phyloP scores from a whole-genome alignment of 331 rosid species.

The Pyracantha coccinea region DNA sequence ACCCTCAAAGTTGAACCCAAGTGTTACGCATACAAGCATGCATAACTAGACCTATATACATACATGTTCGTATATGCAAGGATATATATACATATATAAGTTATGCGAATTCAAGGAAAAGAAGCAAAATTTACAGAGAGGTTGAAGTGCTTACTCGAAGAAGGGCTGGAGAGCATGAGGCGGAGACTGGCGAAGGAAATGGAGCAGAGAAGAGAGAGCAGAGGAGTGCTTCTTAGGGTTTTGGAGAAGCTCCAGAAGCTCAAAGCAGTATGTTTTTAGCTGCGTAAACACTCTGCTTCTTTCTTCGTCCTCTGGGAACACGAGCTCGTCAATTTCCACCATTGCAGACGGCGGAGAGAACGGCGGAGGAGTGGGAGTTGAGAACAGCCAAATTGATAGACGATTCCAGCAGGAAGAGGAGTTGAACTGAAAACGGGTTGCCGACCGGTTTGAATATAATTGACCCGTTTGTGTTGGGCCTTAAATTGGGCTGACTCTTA shows the following conservation, averaged over 20 bases:
- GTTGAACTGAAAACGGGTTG: background rate
- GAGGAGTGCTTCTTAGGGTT: conserved; percentile 50
- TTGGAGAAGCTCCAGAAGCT: conserved; percentile 64
- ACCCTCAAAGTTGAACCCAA: background rate
- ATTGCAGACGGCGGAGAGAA: conserved; percentile 4
- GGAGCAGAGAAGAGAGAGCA: conserved; percentile 39
- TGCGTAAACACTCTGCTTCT: conserved; percentile 38
- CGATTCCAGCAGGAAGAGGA: background rate
- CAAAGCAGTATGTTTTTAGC: conserved; percentile 50
- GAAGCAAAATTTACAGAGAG: background rate
- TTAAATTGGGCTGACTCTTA: background rate
- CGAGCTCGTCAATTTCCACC: conserved; percentile 29
- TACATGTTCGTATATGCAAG: background rate
- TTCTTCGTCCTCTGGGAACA: conserved; percentile 6
- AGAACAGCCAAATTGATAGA: background rate
- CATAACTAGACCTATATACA: background rate
- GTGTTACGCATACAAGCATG: background rate
- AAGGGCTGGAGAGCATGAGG: conserved; percentile 56
- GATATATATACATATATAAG: background rate
- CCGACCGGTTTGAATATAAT: background rate
- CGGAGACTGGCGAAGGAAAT: conserved; percentile 44
- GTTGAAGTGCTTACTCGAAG: conserved; percentile 46
- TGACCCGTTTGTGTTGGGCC: background rate
- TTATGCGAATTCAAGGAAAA: background rate
- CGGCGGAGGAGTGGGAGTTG: background rate